phyloP scores from a whole-genome alignment of 2,329 filamentous ascomycete genomes.

The Colletotrichum salicis region DNA sequence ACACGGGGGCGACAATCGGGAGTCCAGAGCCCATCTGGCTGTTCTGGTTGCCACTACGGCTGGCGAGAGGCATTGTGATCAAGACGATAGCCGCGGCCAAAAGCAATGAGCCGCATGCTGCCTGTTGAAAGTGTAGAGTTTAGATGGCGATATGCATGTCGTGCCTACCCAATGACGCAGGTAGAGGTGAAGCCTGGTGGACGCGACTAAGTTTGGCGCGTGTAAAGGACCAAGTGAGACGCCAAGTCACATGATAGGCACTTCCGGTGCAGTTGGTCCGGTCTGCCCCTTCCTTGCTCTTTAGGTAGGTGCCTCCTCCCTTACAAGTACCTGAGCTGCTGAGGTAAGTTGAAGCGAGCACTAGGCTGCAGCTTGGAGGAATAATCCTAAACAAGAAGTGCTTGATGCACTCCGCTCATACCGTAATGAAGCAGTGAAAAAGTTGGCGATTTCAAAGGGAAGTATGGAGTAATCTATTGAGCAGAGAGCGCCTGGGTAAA shows the following conservation, averaged over 20 bases:
- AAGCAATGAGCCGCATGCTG: background rate
- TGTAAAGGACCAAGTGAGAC: background rate
- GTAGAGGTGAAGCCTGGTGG: background rate
- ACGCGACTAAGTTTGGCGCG: background rate
- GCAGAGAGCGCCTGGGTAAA: background rate
- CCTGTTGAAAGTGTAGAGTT: background rate
- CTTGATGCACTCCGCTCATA: background rate
- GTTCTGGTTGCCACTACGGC: background rate
- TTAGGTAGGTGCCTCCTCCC: background rate
- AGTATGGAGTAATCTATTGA: background rate
- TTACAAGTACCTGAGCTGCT: background rate
- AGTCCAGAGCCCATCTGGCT: background rate
- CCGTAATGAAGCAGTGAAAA: background rate
- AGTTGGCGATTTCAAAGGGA: background rate
- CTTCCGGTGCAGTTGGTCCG: background rate
- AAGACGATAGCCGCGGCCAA: background rate
- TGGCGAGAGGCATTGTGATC: slow-evolving; percentile 9
- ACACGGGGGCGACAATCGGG: slow-evolving; percentile 77
- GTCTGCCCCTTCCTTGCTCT: too few species aligned
- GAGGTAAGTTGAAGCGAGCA: background rate
- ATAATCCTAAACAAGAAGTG: background rate
- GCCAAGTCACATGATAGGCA: background rate
- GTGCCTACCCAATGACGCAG: background rate
- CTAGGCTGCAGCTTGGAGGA: too few species aligned
- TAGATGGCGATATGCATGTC: background rate